These are phyloP conservation scores for Cubamyces lactineus DNA, from an alignment of 768 basidiomycete species.

Conservation along the genomic window DNA sequence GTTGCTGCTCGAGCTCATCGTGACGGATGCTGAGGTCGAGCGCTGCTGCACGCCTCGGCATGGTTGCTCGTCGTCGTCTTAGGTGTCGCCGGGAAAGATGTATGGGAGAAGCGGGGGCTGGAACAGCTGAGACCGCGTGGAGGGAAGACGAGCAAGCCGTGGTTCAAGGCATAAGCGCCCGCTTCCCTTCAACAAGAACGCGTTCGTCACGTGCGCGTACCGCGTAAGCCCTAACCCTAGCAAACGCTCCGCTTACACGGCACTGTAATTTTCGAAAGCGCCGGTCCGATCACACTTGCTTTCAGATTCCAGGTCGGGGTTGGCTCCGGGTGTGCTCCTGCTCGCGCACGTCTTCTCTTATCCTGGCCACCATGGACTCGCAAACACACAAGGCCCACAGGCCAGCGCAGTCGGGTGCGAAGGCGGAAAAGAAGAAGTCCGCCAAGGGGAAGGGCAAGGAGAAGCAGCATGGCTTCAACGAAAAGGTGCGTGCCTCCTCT, in stretches of 20 bases:
- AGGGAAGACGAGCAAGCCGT: slow-evolving; percentile 12
- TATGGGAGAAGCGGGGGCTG: slow-evolving; percentile 2
- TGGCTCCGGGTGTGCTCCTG: neutral
- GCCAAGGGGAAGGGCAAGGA: slow-evolving; percentile 65
- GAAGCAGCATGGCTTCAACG: slow-evolving; percentile 81
- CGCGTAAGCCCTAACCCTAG: slow-evolving; percentile 18
- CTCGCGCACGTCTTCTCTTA: neutral
- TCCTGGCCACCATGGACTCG: slow-evolving; percentile 57
- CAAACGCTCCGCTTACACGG: neutral
- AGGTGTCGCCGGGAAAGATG: slow-evolving; percentile 26
- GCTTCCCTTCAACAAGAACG: slow-evolving; percentile 26
- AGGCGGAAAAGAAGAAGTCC: slow-evolving; percentile 72
- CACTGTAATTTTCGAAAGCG: slow-evolving; percentile 15
- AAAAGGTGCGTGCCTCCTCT: slow-evolving; percentile 64
- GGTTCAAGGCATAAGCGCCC: slow-evolving; percentile 16
- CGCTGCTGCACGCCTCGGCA: slow-evolving; percentile 25
- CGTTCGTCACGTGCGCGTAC: slow-evolving; percentile 26
- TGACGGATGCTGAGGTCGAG: slow-evolving; percentile 61
- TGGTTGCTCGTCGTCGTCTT: slow-evolving; percentile 1
- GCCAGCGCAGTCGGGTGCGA: slow-evolving; percentile 68
- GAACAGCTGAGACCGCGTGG: slow-evolving; percentile 1
- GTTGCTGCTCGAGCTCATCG: slow-evolving; percentile 75
- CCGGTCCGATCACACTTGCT: slow-evolving; percentile 11
- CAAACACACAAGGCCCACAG: slow-evolving; percentile 84
- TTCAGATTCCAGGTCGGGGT: neutral